These are phyloP conservation scores for Rhizophagus clarus DNA, from an alignment of 192 early-diverging fungal species.

Conservation along the genomic window DNA sequence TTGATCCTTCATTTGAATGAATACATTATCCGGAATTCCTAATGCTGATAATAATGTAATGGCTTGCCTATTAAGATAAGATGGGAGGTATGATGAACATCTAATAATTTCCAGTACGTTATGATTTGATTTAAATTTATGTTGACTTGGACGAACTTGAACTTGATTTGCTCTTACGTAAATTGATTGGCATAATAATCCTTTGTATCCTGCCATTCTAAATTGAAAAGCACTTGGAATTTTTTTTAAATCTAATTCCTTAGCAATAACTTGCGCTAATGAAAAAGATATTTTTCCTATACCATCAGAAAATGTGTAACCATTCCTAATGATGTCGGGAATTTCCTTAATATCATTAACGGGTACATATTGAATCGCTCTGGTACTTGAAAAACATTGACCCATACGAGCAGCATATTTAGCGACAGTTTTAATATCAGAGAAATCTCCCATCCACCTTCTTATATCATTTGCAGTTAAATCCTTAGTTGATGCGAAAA, in stretches of 20 bases:
- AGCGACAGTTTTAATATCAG: slow-evolving; percentile 61
- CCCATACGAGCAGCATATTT: slow-evolving; percentile 72
- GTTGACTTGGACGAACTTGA: slow-evolving; percentile 56
- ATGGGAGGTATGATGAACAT: slow-evolving; percentile 48
- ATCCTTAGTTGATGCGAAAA: slow-evolving; percentile 56
- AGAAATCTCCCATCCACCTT: slow-evolving; percentile 73
- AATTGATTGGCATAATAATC: slow-evolving; percentile 50
- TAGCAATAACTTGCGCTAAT: slow-evolving; percentile 49
- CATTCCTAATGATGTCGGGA: slow-evolving; percentile 58
- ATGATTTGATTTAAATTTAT: slow-evolving; percentile 59
- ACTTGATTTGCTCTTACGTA: slow-evolving; percentile 39
- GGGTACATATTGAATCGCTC: slow-evolving; percentile 46
- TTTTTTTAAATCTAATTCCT: slow-evolving; percentile 39
- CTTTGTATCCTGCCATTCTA: slow-evolving; percentile 68
- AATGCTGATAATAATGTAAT: slow-evolving; percentile 62
- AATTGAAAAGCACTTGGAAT: slow-evolving; percentile 72
- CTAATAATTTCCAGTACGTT: slow-evolving; percentile 61
- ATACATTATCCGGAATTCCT: slow-evolving; percentile 58
- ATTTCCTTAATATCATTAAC: slow-evolving; percentile 48
- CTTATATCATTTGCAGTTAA: slow-evolving; percentile 57
- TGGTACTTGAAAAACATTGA: slow-evolving; percentile 75
- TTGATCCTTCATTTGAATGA: slow-evolving; percentile 50
- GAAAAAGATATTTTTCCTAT: slow-evolving; percentile 61
- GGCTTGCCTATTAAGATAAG: slow-evolving; percentile 66
- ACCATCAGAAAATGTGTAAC: slow-evolving; percentile 74